phyloP scores from a whole-genome alignment of 768 basidiomycete genomes.

The Tricholoma furcatifolium region DNA sequence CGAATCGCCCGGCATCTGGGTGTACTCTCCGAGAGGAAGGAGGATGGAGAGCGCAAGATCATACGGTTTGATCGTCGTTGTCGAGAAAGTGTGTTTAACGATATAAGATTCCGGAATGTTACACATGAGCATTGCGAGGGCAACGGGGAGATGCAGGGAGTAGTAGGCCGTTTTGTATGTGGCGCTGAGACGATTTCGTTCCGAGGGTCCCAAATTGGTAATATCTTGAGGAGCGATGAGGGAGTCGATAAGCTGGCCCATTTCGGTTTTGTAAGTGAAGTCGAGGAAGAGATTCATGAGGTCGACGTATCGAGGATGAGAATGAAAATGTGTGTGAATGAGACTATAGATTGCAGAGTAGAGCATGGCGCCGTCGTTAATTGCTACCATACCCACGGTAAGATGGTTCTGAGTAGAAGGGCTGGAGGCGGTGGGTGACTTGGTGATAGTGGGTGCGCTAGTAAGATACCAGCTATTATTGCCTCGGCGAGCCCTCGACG shows the following conservation, averaged over 20 bases:
- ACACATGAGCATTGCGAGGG: conserved; percentile 84
- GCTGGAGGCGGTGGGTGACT: conserved; percentile 11
- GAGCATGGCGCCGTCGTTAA: conserved; percentile 97
- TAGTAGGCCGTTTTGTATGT: conserved; percentile 98
- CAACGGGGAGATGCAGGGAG: conserved; percentile 98
- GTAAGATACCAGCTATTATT: conserved; percentile 92
- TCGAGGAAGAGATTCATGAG: conserved; percentile 92
- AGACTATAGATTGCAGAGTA: conserved; percentile 91
- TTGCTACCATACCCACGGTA: conserved; percentile 77
- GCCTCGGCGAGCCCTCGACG: conserved; percentile 89
- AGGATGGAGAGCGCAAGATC: conserved; percentile 77
- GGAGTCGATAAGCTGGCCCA: conserved; percentile 94
- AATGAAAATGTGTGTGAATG: conserved; percentile 82
- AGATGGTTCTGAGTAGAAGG: conserved; percentile 24
- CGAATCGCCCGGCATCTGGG: conserved; percentile 98
- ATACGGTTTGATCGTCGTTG: conserved; percentile 52
- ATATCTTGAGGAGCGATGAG: conserved; percentile 91
- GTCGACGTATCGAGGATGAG: conserved; percentile 81
- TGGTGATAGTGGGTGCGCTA: conserved; percentile 19
- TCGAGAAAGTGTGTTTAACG: conserved; percentile 18
- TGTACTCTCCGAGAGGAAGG: conserved; percentile 93
- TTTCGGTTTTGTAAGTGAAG: conserved; percentile 87
- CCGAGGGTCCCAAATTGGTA: conserved; percentile 83
- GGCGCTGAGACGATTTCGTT: conserved; percentile 88
- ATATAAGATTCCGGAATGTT: conserved; percentile 54